Conservation (phyloP, 2,329 filamentous ascomycete genomes). For the Xylariaceae sp. region DNA sequence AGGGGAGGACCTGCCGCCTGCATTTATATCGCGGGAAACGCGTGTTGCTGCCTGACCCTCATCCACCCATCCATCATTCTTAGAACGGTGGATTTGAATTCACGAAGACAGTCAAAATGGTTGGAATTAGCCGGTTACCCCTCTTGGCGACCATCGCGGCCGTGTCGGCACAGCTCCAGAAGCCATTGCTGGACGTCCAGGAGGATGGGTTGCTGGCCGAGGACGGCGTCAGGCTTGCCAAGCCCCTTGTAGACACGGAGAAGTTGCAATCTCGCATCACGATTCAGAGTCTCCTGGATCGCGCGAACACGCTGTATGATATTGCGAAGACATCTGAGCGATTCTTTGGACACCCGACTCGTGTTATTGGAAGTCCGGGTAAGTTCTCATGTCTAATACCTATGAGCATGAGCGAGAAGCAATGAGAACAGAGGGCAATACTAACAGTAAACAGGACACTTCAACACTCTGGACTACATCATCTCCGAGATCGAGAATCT, state of each 20-base stretch:
- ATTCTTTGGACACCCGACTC: conserved; percentile 63
- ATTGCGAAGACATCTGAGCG: conserved; percentile 54
- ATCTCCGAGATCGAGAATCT: conserved; percentile 49
- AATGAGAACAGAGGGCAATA: neutral
- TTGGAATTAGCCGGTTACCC: conserved; percentile 14
- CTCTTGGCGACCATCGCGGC: conserved; percentile 15
- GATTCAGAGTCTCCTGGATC: conserved; percentile 49
- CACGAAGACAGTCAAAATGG: conserved; percentile 11
- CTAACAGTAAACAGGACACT: conserved; percentile 45
- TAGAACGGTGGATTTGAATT: neutral
- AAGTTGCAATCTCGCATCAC: conserved; percentile 53
- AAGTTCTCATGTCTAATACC: conserved; percentile 12
- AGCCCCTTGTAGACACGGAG: conserved; percentile 47
- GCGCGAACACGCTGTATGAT: conserved; percentile 56
- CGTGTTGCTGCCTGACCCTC: neutral
- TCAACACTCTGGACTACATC: conserved; percentile 60
- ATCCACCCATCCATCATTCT: neutral
- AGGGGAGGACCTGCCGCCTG: neutral
- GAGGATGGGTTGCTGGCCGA: conserved; percentile 9
- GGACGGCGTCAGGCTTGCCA: conserved; percentile 15
- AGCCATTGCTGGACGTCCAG: conserved; percentile 23
- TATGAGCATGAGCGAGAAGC: neutral
- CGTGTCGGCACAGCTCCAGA: conserved; percentile 24
- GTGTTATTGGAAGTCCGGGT: conserved; percentile 65
- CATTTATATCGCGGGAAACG: neutral